These are phyloP conservation scores for Aspergillus caelatus DNA, from an alignment of 2,329 filamentous ascomycete species.

Conservation along the genomic window DNA sequence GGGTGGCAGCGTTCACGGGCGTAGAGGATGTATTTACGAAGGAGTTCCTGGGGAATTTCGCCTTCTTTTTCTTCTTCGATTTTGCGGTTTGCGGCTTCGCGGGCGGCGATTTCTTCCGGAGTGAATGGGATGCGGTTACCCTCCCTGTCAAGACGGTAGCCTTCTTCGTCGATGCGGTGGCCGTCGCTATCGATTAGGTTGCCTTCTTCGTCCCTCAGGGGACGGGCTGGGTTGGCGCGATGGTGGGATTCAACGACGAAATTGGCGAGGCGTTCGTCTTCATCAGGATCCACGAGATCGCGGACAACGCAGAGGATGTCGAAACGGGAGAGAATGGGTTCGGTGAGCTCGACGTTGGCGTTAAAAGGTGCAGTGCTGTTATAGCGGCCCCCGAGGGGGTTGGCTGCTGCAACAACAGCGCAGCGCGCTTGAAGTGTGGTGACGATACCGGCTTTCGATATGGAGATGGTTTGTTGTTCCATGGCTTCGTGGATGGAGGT, in stretches of 20 bases:
- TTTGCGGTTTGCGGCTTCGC: constrained; percentile 43
- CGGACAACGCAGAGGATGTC: constrained; percentile 96
- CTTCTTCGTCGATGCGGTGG: constrained; percentile 64
- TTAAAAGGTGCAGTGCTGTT: constrained; percentile 96
- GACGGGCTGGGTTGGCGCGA: constrained; percentile 74
- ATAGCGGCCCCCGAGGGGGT: constrained; percentile 94
- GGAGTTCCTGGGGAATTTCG: constrained; percentile 84
- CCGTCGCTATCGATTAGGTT: constrained; percentile 48
- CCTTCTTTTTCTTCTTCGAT: constrained; percentile 60
- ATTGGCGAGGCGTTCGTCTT: constrained; percentile 89
- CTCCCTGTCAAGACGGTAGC: constrained; percentile 52
- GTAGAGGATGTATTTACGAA: constrained; percentile 96
- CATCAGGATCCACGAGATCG: constrained; percentile 87
- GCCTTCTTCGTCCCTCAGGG: constrained; percentile 50
- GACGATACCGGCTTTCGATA: constrained; percentile 97
- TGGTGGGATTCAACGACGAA: constrained; percentile 96
- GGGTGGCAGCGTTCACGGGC: constrained; percentile 85
- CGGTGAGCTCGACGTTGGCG: constrained; percentile 93
- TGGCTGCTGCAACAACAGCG: constrained; percentile 93
- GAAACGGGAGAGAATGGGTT: constrained; percentile 96
- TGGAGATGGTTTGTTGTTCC: constrained; percentile 99
- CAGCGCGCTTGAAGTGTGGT: constrained; percentile 95
- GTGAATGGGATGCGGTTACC: constrained; percentile 36
- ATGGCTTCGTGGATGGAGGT: constrained; percentile 99
- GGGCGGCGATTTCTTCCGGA: constrained; percentile 50